A percentile compares a stretch with the other conserved stretches of the same genome.
Conservation (phyloP, 495 filamentous ascomycete genomes). For the Annulohypoxylon nitens region DNA sequence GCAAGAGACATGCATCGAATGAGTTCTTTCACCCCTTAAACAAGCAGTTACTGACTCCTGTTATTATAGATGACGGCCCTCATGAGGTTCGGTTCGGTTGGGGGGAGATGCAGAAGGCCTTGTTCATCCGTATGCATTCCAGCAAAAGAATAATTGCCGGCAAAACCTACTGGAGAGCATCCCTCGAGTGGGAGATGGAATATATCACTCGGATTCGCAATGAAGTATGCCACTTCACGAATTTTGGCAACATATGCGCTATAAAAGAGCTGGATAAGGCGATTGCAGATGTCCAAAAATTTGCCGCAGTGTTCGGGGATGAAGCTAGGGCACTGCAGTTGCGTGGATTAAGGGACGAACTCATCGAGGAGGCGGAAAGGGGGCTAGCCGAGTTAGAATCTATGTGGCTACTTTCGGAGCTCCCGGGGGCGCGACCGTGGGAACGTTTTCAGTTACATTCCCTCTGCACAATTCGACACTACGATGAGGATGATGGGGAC, state of each 20-base stretch:
- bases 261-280: neutral
- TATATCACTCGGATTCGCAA: neutral
- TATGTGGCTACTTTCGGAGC: neutral
- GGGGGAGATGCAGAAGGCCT: neutral
- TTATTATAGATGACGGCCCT: no score
- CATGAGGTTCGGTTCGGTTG: constrained; percentile 21
- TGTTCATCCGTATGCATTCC: neutral
- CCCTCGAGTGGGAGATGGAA: neutral
- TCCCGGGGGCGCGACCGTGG: neutral
- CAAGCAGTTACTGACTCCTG: no score
- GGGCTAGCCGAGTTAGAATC: neutral
- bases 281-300: neutral
- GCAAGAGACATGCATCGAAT: no score
- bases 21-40: no score
- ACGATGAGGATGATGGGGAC: neutral
- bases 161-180: neutral
- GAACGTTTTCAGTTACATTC: neutral
- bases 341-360: neutral
- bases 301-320: neutral
- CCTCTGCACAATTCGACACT: neutral
- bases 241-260: neutral
- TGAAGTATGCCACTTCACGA: neutral
- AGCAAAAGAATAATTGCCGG: neutral
- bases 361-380: neutral
- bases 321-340: neutral